Conservation (phyloP, 108 stramenopile genomes). For the Seminavis robusta region DNA sequence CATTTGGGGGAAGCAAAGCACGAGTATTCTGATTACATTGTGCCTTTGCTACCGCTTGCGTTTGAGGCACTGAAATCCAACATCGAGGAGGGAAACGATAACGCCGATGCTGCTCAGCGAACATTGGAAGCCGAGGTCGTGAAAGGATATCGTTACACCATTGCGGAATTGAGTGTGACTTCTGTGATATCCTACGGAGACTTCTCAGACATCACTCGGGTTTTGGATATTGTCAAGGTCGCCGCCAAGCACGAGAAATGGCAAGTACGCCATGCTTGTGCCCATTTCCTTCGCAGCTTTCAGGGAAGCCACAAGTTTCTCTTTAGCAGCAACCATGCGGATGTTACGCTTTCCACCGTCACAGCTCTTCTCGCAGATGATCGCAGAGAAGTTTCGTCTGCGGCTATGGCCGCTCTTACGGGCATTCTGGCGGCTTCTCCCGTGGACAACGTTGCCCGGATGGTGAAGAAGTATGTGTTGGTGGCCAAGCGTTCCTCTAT, state of each 20-base stretch:
- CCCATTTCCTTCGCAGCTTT: slow-evolving; percentile 82
- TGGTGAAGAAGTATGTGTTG: slow-evolving; percentile 66
- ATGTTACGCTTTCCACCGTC: slow-evolving; percentile 47
- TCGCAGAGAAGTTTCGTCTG: slow-evolving; percentile 75
- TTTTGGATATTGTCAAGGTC: slow-evolving; percentile 44
- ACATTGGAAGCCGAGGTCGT: slow-evolving; percentile 79
- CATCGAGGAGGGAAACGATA: slow-evolving; percentile 30
- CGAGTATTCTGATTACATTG: slow-evolving; percentile 70
- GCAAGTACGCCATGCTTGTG: slow-evolving; percentile 86
- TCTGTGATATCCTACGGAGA: slow-evolving; percentile 63
- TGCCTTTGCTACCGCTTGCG: slow-evolving; percentile 74
- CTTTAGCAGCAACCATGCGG: slow-evolving; percentile 53
- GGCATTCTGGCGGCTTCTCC: slow-evolving; percentile 78
- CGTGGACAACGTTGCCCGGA: slow-evolving; percentile 29
- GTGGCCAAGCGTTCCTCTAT: slow-evolving; percentile 71
- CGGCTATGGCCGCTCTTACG: slow-evolving; percentile 77
- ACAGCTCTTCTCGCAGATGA: slow-evolving; percentile 73
- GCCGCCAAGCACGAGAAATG: slow-evolving; percentile 61
- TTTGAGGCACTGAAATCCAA: slow-evolving; percentile 68
- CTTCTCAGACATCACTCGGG: slow-evolving; percentile 58
- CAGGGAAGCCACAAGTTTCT: slow-evolving; percentile 84
- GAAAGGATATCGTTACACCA: slow-evolving; percentile 71
- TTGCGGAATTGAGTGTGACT: slow-evolving; percentile 73
- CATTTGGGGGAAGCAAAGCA: slow-evolving; percentile 80
- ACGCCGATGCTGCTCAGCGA: slow-evolving; percentile 59